Percentiles rank a stretch among this genome's conserved stretches.
phyloP scores from a whole-genome alignment of 257 asterid genomes.

The Nicotiana attenuata region DNA sequence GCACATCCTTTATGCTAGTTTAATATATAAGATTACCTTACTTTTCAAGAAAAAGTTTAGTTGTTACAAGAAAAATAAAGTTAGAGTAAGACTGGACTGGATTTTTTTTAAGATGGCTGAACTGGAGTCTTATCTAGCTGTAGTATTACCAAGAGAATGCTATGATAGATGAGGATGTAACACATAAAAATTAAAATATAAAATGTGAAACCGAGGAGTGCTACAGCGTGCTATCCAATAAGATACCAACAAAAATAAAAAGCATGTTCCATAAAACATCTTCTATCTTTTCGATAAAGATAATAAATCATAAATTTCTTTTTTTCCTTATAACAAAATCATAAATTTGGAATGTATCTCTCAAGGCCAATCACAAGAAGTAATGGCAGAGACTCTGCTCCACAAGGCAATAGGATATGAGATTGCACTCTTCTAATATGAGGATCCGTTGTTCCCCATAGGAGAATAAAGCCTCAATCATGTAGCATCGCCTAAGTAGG shows the following conservation, averaged over 20 bases:
- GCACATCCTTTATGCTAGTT: conserved; percentile 3
- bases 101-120: background rate
- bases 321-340: background rate
- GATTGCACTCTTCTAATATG: background rate
- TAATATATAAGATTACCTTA: background rate
- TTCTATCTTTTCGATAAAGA: background rate
- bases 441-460: background rate
- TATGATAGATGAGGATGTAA: background rate
- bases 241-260: background rate
- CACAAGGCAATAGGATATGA: background rate
- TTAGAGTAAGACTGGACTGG: background rate
- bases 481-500: background rate
- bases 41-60: background rate
- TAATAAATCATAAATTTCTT: background rate
- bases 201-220: background rate
- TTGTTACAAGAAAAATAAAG: background rate
- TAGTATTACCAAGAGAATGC: conserved; percentile 1
- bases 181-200: background rate
- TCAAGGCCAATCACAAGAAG: background rate
- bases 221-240: background rate
- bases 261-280: background rate
- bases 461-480: background rate
- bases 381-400: background rate
- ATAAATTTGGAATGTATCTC: background rate
- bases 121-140: background rate